Conservation (phyloP, 176 grass and related monocot species). For the Urochloa ruziziensis region DNA sequence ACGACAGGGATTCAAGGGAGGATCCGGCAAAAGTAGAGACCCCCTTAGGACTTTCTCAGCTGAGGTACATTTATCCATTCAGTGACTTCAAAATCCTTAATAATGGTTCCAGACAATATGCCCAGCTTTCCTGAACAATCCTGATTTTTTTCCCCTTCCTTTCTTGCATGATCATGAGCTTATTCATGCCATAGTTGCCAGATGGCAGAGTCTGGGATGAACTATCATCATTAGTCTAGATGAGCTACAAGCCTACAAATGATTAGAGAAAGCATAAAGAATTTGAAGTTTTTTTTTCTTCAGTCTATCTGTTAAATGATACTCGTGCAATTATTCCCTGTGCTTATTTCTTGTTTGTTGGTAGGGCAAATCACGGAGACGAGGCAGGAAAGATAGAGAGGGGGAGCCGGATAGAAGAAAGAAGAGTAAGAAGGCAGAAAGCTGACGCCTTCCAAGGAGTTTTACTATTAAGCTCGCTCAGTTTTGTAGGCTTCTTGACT, state of each 20-base stretch:
- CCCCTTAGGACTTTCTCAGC: constrained; percentile 87
- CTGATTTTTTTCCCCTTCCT: neutral
- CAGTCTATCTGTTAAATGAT: neutral
- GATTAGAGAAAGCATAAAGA: neutral
- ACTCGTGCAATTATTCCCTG: neutral
- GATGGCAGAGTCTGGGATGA: neutral
- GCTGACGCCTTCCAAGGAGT: constrained; percentile 11
- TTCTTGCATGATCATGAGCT: constrained; percentile 18
- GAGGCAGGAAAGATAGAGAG: constrained; percentile 36
- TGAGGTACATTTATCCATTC: constrained; percentile 52
- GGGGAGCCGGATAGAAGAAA: constrained; percentile 47
- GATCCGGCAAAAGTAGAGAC: constrained; percentile 79
- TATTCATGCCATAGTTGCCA: neutral
- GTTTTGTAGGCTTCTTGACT: constrained; percentile 18
- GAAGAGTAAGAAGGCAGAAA: constrained; percentile 48
- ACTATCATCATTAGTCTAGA: neutral
- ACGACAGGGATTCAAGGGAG: constrained; percentile 63
- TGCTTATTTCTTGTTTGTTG: constrained; percentile 41
- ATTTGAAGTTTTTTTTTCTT: neutral
- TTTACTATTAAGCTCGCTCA: neutral
- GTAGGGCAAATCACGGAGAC: constrained; percentile 49
- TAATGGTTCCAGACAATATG: neutral
- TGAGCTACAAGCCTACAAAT: neutral
- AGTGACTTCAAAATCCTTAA: neutral
- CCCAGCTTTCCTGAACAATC: neutral